These are phyloP conservation scores for Diplodia intermedia DNA, from an alignment of 2,329 filamentous ascomycete genomes.

Conservation along the genomic window DNA sequence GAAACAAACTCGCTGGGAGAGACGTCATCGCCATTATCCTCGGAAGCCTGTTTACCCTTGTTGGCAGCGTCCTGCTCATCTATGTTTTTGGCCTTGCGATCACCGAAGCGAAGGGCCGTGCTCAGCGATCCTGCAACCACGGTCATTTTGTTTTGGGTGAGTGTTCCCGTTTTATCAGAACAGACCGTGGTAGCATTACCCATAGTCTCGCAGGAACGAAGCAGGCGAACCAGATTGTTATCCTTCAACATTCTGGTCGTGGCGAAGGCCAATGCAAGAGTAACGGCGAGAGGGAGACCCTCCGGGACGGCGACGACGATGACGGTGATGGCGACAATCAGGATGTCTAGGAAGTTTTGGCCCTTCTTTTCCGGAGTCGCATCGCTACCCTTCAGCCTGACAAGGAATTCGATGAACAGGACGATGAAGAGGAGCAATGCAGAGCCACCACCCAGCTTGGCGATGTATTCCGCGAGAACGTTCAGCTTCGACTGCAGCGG, in stretches of 20 bases:
- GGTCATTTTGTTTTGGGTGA: slow-evolving; percentile 65
- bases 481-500: slow-evolving; percentile 81
- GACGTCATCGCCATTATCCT: slow-evolving; percentile 55
- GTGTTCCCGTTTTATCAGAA: slow-evolving; percentile 59
- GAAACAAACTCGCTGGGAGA: slow-evolving; percentile 62
- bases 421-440: slow-evolving; percentile 83
- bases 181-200: slow-evolving; percentile 77
- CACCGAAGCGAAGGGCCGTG: slow-evolving; percentile 62
- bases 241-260: slow-evolving; percentile 72
- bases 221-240: slow-evolving; percentile 72
- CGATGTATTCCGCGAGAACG: slow-evolving; percentile 78
- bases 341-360: slow-evolving; percentile 69
- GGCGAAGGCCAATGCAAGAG: slow-evolving; percentile 70
- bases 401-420: slow-evolving; percentile 84
- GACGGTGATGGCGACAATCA: slow-evolving; percentile 70
- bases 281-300: slow-evolving; percentile 71
- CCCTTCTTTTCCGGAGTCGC: slow-evolving; percentile 71
- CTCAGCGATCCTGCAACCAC: slow-evolving; percentile 75
- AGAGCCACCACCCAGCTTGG: slow-evolving; percentile 77
- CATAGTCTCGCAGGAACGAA: slow-evolving; percentile 74
- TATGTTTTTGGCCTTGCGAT: slow-evolving; percentile 45
- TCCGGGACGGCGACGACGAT: slow-evolving; percentile 74
- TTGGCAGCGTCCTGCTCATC: slow-evolving; percentile 39
- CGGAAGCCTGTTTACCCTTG: slow-evolving; percentile 46
- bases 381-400: slow-evolving; percentile 63